These are phyloP conservation scores for Apodospora peruviana DNA, from an alignment of 495 filamentous ascomycete species.

Conservation along the genomic window DNA sequence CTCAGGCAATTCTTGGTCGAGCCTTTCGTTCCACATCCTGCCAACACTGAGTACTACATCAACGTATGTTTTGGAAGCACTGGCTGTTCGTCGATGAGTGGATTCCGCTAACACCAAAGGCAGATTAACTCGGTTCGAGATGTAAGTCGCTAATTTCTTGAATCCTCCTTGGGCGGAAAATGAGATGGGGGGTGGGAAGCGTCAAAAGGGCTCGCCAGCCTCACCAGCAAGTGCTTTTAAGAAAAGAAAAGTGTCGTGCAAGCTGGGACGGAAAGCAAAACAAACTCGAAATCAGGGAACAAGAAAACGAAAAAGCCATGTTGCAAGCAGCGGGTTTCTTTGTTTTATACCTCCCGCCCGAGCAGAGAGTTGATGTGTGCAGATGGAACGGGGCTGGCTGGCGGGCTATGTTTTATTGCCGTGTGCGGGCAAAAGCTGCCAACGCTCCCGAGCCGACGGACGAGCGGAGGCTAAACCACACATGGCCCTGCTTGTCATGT, in stretches of 20 bases:
- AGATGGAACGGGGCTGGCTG: slow-evolving; percentile 1
- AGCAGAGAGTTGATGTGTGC: too few relatives aligned
- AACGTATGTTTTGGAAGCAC: slow-evolving; percentile 54
- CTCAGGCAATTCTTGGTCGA: slow-evolving; percentile 95
- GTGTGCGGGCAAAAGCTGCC: slow-evolving; percentile 7
- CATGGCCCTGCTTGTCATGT: slow-evolving; percentile 14
- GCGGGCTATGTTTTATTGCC: slow-evolving; percentile 8
- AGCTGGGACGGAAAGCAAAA: neutral
- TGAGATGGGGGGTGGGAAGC: slow-evolving; percentile 4
- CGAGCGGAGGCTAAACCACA: slow-evolving; percentile 54
- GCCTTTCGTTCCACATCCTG: slow-evolving; percentile 93
- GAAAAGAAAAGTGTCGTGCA: neutral
- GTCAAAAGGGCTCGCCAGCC: slow-evolving; percentile 3
- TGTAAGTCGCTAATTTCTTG: slow-evolving; percentile 22
- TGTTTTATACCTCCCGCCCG: slow-evolving; percentile 6
- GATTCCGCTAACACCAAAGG: slow-evolving; percentile 20
- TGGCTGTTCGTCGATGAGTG: slow-evolving; percentile 86
- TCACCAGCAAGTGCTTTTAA: slow-evolving; percentile 10
- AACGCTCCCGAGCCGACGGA: slow-evolving; percentile 31
- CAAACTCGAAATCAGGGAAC: neutral
- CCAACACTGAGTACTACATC: slow-evolving; percentile 96
- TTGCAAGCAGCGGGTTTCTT: neutral
- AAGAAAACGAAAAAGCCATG: slow-evolving; percentile 3
- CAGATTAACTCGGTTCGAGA: slow-evolving; percentile 35
- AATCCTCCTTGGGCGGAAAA: slow-evolving; percentile 4